Evolutionary conservation across 768 basidiomycete species (phyloP).

Genomic region (Lyophyllum decastes): DNA sequence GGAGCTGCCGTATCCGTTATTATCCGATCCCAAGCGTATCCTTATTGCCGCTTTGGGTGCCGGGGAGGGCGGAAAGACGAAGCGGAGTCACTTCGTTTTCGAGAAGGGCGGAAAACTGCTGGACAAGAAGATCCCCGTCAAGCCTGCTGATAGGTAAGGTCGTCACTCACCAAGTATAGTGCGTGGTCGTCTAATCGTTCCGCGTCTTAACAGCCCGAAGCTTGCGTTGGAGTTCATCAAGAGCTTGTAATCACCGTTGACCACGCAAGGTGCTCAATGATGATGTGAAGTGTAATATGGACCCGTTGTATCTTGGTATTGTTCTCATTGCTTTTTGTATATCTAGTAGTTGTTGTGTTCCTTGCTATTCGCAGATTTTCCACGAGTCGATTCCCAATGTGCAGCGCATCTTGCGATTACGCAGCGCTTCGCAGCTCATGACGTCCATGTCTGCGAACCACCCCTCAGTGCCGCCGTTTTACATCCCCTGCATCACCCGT

Average conservation of each 20-base stretch:
- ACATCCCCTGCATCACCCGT: background rate
- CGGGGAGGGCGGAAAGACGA: slow-evolving; percentile 76
- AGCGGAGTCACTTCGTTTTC: slow-evolving; percentile 93
- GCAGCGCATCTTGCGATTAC: background rate
- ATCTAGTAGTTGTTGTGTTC: background rate
- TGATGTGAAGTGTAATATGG: background rate
- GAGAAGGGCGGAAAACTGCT: slow-evolving; percentile 88
- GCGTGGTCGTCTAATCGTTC: background rate
- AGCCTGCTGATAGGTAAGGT: slow-evolving; percentile 79
- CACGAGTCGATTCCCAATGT: too few species aligned
- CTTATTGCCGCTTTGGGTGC: slow-evolving; percentile 85
- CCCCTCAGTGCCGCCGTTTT: background rate
- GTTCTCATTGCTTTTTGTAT: slow-evolving; percentile 10
- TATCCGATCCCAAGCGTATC: slow-evolving; percentile 85
- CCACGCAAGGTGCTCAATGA: background rate
- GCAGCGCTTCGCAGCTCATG: background rate
- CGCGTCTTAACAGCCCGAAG: slow-evolving; percentile 43
- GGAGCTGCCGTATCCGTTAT: slow-evolving; percentile 78
- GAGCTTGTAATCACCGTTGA: slow-evolving; percentile 23
- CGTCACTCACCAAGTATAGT: background rate
- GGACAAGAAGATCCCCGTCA: slow-evolving; percentile 83
- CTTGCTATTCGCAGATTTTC: background rate
- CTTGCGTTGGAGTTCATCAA: slow-evolving; percentile 72
- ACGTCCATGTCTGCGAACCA: background rate
- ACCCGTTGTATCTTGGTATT: slow-evolving; percentile 7